Percentiles rank a stretch among this genome's conserved stretches.
These are phyloP conservation scores for Pholiota microspora DNA, from an alignment of 768 basidiomycete genomes.

Conservation along the genomic window DNA sequence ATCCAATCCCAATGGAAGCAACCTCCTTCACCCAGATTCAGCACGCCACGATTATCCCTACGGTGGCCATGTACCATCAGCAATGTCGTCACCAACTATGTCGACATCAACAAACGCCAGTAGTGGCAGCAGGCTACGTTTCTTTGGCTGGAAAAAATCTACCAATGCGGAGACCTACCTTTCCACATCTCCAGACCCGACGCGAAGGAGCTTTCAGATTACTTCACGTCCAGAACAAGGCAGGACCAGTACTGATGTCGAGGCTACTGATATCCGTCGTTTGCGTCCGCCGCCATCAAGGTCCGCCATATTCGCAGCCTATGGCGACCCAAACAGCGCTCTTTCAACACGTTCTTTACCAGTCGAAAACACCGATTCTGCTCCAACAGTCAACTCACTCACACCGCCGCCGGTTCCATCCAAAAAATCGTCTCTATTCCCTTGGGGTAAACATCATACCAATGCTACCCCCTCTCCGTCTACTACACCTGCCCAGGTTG, in stretches of 20 bases:
- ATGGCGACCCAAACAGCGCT: slow-evolving; percentile 48
- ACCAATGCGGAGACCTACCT: slow-evolving; percentile 9
- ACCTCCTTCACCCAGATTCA: slow-evolving; percentile 21
- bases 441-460: slow-evolving; percentile 28
- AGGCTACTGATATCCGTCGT: slow-evolving; percentile 36
- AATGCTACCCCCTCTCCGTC: slow-evolving; percentile 28
- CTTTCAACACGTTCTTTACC: slow-evolving; percentile 69
- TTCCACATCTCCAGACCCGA: neutral
- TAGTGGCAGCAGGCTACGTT: slow-evolving; percentile 31
- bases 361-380: slow-evolving; percentile 25
- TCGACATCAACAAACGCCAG: slow-evolving; percentile 16
- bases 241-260: slow-evolving; percentile 39
- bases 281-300: slow-evolving; percentile 60
- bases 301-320: slow-evolving; percentile 61
- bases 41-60: slow-evolving; percentile 16
- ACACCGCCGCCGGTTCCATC: slow-evolving; percentile 29
- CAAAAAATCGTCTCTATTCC: slow-evolving; percentile 29
- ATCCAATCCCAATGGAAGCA: slow-evolving; percentile 32
- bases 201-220: slow-evolving; percentile 15
- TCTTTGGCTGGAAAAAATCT: slow-evolving; percentile 38
- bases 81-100: slow-evolving; percentile 18
- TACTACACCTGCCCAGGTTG: slow-evolving; percentile 18
- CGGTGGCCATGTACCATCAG: slow-evolving; percentile 22
- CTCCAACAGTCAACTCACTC: slow-evolving; percentile 28
- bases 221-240: slow-evolving; percentile 32